Conservation (phyloP, 805 yeast genomes). For the Alloascoidea africana region DNA sequence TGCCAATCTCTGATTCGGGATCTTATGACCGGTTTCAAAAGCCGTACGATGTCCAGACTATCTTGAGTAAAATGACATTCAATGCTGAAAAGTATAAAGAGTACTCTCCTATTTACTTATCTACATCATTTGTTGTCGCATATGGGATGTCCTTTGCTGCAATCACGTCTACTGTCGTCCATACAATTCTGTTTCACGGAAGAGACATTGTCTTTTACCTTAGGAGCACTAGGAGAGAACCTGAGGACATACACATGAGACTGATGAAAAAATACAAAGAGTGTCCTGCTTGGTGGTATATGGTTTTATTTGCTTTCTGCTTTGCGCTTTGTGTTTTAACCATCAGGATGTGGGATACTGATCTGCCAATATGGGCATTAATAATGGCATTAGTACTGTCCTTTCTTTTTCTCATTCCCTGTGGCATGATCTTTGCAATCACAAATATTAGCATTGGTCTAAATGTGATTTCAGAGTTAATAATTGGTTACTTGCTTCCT, state of each 20-base stretch:
- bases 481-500: conserved; percentile 51
- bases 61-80: conserved; percentile 29
- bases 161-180: conserved; percentile 42
- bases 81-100: conserved; percentile 30
- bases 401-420: conserved; percentile 40
- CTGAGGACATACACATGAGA: conserved; percentile 35
- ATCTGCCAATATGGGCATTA: conserved; percentile 49
- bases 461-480: conserved; percentile 46
- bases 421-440: conserved; percentile 44
- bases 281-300: conserved; percentile 54
- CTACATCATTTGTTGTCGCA: conserved; percentile 42
- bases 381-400: conserved; percentile 41
- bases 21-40: conserved; percentile 37
- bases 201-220: conserved; percentile 29
- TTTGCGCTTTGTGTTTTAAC: conserved; percentile 28
- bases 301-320: conserved; percentile 26
- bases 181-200: conserved; percentile 42
- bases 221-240: conserved; percentile 16
- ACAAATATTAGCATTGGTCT: conserved; percentile 46
- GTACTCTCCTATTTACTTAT: conserved; percentile 50
- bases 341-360: conserved; percentile 25
- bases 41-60: conserved; percentile 31
- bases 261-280: conserved; percentile 43
- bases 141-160: conserved; percentile 53
- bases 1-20: conserved; percentile 37